phyloP scores from a whole-genome alignment of 2,329 filamentous ascomycete species.

The Pseudopyrenochaeta lycopersici region DNA sequence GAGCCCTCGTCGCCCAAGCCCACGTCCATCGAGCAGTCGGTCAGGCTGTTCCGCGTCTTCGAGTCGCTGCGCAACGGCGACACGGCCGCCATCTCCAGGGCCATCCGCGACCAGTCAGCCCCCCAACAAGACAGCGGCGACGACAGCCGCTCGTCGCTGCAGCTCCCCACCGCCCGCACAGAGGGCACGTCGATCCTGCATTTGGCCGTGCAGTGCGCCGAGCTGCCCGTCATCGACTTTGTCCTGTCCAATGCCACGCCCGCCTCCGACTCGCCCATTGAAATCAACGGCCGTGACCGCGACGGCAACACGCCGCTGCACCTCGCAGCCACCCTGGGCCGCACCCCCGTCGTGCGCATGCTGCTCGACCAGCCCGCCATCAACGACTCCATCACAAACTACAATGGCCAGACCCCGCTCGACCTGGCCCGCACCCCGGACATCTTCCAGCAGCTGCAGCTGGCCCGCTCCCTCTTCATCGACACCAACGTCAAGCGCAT shows the following conservation, averaged over 20 bases:
- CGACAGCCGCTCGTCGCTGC: conserved; percentile 59
- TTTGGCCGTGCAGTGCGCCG: conserved; percentile 93
- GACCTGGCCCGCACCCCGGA: conserved; percentile 92
- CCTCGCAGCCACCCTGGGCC: conserved; percentile 82
- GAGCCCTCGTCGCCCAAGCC: conserved; percentile 44
- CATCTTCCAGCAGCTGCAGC: conserved; percentile 93
- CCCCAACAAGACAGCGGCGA: conserved; percentile 61
- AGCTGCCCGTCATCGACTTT: conserved; percentile 90
- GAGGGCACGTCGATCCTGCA: conserved; percentile 92
- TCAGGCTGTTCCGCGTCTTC: conserved; percentile 92
- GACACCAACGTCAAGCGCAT: conserved; percentile 86
- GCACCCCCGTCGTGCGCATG: conserved; percentile 80
- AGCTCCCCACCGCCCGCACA: conserved; percentile 55
- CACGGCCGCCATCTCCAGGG: conserved; percentile 86
- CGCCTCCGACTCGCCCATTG: conserved; percentile 68
- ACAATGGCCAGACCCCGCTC: conserved; percentile 82
- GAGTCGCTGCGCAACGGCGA: conserved; percentile 92
- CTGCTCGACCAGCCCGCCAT: conserved; percentile 83
- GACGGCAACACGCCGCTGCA: conserved; percentile 96
- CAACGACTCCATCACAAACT: conserved; percentile 88
- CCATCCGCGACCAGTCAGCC: conserved; percentile 71
- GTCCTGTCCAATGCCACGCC: conserved; percentile 73
- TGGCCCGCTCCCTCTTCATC: conserved; percentile 87
- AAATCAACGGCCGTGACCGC: conserved; percentile 89
- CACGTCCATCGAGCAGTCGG: conserved; percentile 82